Evolutionary conservation across 345 rosid species (phyloP).

Genomic region (Syzygium jambos): DNA sequence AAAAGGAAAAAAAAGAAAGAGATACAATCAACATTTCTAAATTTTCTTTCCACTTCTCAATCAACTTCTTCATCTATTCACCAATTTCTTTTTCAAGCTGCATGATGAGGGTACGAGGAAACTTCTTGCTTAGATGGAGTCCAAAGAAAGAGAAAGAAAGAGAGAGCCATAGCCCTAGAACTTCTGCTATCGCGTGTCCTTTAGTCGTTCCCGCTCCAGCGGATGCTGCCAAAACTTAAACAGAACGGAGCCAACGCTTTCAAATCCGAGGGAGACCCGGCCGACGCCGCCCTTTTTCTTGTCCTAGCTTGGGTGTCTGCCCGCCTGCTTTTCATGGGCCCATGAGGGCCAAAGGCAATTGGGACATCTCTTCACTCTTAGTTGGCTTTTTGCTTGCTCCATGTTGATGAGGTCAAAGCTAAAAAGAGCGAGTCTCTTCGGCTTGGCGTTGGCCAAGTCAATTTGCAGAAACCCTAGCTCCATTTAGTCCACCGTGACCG

Average conservation of each 20-base stretch:
- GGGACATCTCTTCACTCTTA: not conserved
- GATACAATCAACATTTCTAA: not conserved
- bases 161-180: not conserved
- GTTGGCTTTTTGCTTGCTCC: not conserved
- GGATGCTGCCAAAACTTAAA: not conserved
- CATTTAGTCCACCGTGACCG: not conserved
- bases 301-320: conserved; percentile 2
- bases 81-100: not conserved
- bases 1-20: not conserved
- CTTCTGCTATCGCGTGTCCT: not conserved
- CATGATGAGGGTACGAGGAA: not conserved
- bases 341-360: conserved; percentile 8
- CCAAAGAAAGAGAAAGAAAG: not conserved
- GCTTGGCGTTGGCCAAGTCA: not conserved
- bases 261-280: not conserved
- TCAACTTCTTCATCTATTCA: not conserved
- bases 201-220: not conserved
- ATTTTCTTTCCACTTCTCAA: not conserved
- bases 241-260: not conserved
- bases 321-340: conserved; percentile 11
- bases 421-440: not conserved
- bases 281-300: not conserved
- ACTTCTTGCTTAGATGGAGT: not conserved
- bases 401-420: not conserved
- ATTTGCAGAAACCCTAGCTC: not conserved